phyloP scores from a whole-genome alignment of 805 yeast genomes.

The Aciculoconidium aculeatum region DNA sequence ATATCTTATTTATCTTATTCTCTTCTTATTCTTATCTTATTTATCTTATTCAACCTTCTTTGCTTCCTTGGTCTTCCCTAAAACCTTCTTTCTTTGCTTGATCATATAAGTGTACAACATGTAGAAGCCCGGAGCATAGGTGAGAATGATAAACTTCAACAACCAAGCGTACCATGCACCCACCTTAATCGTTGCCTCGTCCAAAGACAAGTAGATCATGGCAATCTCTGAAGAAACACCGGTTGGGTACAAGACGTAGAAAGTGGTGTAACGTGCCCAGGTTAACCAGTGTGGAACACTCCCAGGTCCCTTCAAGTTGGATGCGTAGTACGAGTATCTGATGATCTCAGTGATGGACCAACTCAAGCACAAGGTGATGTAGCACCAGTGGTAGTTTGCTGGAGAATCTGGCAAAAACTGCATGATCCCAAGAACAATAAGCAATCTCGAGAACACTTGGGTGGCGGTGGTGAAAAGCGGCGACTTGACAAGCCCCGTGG shows the following conservation, averaged over 20 bases:
- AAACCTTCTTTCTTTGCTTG: constrained; percentile 75
- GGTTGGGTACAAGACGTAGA: constrained; percentile 77
- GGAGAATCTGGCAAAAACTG: constrained; percentile 68
- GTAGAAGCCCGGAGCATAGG: constrained; percentile 85
- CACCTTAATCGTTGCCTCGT: constrained; percentile 52
- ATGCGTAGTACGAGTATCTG: constrained; percentile 83
- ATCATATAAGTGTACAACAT: constrained; percentile 83
- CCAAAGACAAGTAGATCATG: constrained; percentile 64
- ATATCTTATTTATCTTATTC: constrained; percentile 1
- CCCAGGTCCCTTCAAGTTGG: constrained; percentile 47
- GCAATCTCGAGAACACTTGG: constrained; percentile 81
- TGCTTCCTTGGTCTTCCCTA: constrained; percentile 28
- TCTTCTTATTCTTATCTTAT: constrained; percentile 4
- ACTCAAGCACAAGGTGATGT: constrained; percentile 63
- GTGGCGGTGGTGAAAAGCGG: constrained; percentile 79
- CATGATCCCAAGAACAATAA: constrained; percentile 80
- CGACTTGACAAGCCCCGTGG: constrained; percentile 75
- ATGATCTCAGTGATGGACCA: constrained; percentile 96
- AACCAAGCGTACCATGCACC: constrained; percentile 50
- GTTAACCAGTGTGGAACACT: constrained; percentile 54
- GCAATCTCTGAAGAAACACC: constrained; percentile 85
- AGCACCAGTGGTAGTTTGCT: constrained; percentile 54
- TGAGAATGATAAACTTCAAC: constrained; percentile 50
- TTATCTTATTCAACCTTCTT: too few relatives aligned
- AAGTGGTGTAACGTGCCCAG: constrained; percentile 77